Evolutionary conservation across 225 moss, liverwort and hornwort genomes (phyloP).

Genomic region (Rhytidiadelphus loreus): DNA sequence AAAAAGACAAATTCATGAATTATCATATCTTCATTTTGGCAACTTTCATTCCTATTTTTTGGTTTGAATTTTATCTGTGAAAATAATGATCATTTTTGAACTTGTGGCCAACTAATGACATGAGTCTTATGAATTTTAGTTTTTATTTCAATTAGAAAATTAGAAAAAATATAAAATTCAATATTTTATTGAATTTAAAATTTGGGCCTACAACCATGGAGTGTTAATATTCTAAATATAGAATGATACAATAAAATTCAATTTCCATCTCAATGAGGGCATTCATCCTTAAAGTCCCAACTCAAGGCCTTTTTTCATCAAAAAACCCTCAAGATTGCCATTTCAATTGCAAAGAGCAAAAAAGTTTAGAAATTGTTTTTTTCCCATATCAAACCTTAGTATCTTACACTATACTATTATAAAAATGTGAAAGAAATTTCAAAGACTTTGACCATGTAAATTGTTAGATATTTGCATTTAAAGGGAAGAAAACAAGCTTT

Average conservation of each 20-base stretch:
- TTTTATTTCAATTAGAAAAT: background rate
- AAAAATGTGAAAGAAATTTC: too few species aligned
- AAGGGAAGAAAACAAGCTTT: too few species aligned
- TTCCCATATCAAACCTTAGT: too few species aligned
- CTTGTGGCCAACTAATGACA: too few species aligned
- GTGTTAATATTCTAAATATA: background rate
- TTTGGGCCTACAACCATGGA: background rate
- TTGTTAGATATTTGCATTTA: too few species aligned
- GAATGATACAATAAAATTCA: background rate
- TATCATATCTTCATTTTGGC: fast-evolving
- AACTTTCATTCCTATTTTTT: background rate
- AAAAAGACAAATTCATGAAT: background rate
- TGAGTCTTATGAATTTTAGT: background rate
- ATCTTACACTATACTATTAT: too few species aligned
- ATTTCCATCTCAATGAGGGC: background rate
- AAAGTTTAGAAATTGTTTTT: too few species aligned
- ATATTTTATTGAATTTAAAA: background rate
- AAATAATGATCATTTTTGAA: background rate
- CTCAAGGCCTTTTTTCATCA: too few species aligned
- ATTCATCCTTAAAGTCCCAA: background rate
- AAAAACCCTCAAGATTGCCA: too few species aligned
- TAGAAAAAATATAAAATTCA: background rate
- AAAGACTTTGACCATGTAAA: too few species aligned
- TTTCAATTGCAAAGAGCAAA: too few species aligned
- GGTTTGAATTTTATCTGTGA: fast-evolving